phyloP scores from a whole-genome alignment of 1,139 yeast species.

The Dujonia santamariae region DNA sequence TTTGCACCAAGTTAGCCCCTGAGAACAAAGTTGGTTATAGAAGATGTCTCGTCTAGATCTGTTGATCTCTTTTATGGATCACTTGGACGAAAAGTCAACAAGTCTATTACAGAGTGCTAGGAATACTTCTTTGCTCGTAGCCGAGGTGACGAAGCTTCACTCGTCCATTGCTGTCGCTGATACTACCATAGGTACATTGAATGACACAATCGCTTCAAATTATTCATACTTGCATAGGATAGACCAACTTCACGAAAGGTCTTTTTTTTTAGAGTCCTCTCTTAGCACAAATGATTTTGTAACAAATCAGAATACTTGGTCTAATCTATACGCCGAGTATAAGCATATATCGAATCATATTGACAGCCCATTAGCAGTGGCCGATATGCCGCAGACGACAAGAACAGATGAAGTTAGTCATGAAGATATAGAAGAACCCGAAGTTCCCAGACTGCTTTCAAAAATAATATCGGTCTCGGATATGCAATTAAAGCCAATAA shows the following conservation, averaged over 20 bases:
- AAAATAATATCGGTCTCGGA: constrained; percentile 32
- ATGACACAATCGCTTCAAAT: constrained; percentile 23
- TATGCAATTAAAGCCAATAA: constrained; percentile 38
- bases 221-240: constrained; percentile 22
- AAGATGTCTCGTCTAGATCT: constrained; percentile 25
- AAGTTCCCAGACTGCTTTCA: constrained; percentile 3
- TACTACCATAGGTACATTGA: constrained; percentile 27
- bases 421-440: not conserved
- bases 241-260: constrained; percentile 29
- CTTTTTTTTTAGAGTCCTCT: constrained; percentile 34
- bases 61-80: constrained; percentile 28
- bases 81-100: constrained; percentile 27
- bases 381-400: not conserved
- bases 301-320: constrained; percentile 48
- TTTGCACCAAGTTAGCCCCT: too few relatives aligned
- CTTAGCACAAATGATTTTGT: constrained; percentile 27
- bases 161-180: constrained; percentile 25
- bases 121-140: constrained; percentile 1
- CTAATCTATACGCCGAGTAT: constrained; percentile 48
- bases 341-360: constrained; percentile 28
- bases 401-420: not conserved
- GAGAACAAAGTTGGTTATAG: too few relatives aligned
- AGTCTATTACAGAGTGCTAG: constrained; percentile 13
- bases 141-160: constrained; percentile 3
- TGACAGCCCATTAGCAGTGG: constrained; percentile 7